A percentile compares a stretch with the other conserved stretches of the same genome.
phyloP scores from a whole-genome alignment of 495 filamentous ascomycete species.

The Geoglossum glabrum region DNA sequence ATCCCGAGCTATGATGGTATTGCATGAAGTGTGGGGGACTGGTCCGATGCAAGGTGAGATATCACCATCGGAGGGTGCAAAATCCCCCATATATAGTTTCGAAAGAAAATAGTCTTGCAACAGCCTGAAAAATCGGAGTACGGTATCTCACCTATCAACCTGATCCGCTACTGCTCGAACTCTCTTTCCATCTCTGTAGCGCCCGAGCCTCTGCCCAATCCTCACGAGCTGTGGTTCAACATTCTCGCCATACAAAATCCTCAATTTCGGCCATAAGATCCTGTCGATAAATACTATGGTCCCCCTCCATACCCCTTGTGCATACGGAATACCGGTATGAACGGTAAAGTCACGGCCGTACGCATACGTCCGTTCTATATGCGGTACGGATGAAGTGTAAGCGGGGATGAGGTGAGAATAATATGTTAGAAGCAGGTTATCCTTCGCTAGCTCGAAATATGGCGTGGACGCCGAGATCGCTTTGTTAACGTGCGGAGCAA shows the following conservation, averaged over 20 bases:
- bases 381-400: constrained; percentile 50
- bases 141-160: constrained; percentile 25
- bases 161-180: constrained; percentile 37
- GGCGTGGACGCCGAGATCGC: constrained; percentile 36
- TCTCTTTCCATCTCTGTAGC: constrained; percentile 51
- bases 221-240: constrained; percentile 89
- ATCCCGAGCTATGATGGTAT: too few relatives aligned
- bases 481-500: constrained; percentile 56
- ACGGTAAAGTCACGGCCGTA: constrained; percentile 43
- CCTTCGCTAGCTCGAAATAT: constrained; percentile 45
- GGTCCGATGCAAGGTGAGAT: too few relatives aligned
- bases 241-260: constrained; percentile 65
- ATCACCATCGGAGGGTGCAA: too few relatives aligned
- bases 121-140: not conserved
- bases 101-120: not conserved
- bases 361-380: constrained; percentile 46
- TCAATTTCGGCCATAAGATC: constrained; percentile 58
- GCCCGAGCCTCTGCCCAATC: constrained; percentile 74
- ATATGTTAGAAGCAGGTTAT: constrained; percentile 42
- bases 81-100: too few relatives aligned
- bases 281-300: constrained; percentile 46
- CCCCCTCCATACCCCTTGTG: constrained; percentile 45
- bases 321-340: constrained; percentile 53
- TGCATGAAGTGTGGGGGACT: too few relatives aligned
- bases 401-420: constrained; percentile 54